Base-by-base conservation (phyloP, 495 filamentous ascomycete genomes). In the Penicillium canescens region DNA sequence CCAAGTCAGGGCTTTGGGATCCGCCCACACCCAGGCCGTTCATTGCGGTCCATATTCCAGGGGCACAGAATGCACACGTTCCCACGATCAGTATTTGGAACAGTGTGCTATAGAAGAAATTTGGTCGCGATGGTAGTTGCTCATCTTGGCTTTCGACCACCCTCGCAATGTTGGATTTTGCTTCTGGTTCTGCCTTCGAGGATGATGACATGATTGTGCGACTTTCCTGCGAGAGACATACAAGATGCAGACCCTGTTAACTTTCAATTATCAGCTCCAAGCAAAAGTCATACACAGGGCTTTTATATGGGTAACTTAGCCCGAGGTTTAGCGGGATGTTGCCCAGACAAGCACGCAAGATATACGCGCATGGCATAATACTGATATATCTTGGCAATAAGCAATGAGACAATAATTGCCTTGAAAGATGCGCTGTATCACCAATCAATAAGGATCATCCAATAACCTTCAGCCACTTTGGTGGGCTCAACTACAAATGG, bases 21-120 rank as follows among this genome's bases (percentile, higher is more conserved):
- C 81, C 81, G 34, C 81, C 82, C 0, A 79, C 82, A 0, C 82
- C 82, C 1, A 80, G 75, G 23, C 67, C 67, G 52, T 80, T 82
- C 66, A 83, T 67, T 7, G 82, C 81, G 42, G 75, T 79, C 81
- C 81, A 85, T 44, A 84, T 78, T 8, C 81, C 81, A 0, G 79
- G 79, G n/a, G 78, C 77, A 5, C 76, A 77, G 63, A 84, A 84
- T 12, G 75, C 74, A 46, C 79, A 78, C 10, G 75, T 59, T 4
- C 81, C 78, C 36, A 83, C 75, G 3, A 83, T 51, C 31, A 82
- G 70, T 52, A 79, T 76, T 52, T 82, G 79, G 67, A 79, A 83
- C 1, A 82, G 67, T 9, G 78, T 79, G 40, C 71, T 77, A 42
- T 75, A 76, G 50, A 59, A 58, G 48, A 63, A 62, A 10, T 52